Evolutionary conservation across 257 asterid genomes (phyloP).

Genomic region (Solanum pinnatisectum): DNA sequence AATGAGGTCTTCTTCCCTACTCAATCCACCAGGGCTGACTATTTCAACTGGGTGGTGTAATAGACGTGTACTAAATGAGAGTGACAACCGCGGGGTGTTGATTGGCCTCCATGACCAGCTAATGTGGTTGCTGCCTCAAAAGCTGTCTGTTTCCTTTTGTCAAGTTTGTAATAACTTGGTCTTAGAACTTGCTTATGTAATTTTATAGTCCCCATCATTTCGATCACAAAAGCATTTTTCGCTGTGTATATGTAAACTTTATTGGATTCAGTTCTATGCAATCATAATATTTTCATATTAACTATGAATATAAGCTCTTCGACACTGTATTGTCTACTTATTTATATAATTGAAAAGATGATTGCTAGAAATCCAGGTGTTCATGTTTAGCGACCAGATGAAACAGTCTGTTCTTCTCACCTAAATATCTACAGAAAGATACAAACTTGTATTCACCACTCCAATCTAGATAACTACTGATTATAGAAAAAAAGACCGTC

Average conservation of each 20-base stretch:
- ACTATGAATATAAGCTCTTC: neutral
- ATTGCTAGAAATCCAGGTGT: neutral
- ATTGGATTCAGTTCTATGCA: neutral
- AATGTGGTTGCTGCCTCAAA: neutral
- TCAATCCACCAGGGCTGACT: neutral
- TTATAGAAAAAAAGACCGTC: neutral
- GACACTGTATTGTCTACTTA: neutral
- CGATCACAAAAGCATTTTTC: neutral
- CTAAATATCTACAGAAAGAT: neutral
- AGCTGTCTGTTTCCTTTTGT: neutral
- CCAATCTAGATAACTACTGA: neutral
- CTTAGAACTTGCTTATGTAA: neutral
- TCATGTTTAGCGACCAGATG: neutral
- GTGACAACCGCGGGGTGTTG: neutral
- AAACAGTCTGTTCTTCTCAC: neutral
- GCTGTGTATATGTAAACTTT: neutral
- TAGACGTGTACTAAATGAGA: neutral
- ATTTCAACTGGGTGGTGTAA: neutral
- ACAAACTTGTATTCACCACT: neutral
- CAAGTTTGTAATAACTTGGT: neutral
- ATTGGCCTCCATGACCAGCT: neutral
- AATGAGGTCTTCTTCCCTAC: neutral
- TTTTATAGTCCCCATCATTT: neutral
- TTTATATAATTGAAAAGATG: neutral
- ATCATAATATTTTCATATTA: neutral